Evolutionary conservation across 306 rosid genomes (phyloP), one percentile per base, ranked within the genome.

Genomic region (Rubus parviflorus): DNA sequence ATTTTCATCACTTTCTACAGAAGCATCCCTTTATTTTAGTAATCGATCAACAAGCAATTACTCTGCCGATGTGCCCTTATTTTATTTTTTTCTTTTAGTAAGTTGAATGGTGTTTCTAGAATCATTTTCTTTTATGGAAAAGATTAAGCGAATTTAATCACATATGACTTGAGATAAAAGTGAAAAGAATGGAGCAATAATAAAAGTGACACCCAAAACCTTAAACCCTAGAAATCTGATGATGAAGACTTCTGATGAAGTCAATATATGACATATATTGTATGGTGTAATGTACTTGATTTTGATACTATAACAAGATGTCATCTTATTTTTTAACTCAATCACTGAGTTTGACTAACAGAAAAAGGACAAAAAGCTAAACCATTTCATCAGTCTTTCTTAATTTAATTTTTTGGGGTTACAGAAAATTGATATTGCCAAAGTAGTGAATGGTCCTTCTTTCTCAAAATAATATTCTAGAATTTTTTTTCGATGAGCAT

Each of bases 271-370:
- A 42, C 48, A 12, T 8, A 8, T 70, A 70, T 49, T 7, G 60
- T 16, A 46, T 65, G 23, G 20, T 38, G 49, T 19, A 40, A 19
- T 3, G 3, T 20, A 22, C 63, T 22, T 57, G 15, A 22, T 57
- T 20, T 57, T 8, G 15, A 57, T 61, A 61, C 19, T 30, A 30
- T 37, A 65, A 65, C 23, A 40, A 65, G 48, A 41, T 7, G 16
- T 0, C 15, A 17, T 41, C 48, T 65, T 65, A 38, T 38, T 64
- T 40, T 11, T 17, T 11, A 52, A 17, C 46, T 51, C 40, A 71
- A 16, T 47, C 63, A 37, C 14, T 71, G 63, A 71, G 43, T 71
- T 52, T 51, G 75, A 53, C 75, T 0, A 37, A 38, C 49, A 72
- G 49, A 66, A 54, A 40, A 38, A 54, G 10, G 65, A 53, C 20